These are phyloP conservation scores for Phytophthora brassicae DNA, from an alignment of 352 stramenopile genomes.

Conservation along the genomic window DNA sequence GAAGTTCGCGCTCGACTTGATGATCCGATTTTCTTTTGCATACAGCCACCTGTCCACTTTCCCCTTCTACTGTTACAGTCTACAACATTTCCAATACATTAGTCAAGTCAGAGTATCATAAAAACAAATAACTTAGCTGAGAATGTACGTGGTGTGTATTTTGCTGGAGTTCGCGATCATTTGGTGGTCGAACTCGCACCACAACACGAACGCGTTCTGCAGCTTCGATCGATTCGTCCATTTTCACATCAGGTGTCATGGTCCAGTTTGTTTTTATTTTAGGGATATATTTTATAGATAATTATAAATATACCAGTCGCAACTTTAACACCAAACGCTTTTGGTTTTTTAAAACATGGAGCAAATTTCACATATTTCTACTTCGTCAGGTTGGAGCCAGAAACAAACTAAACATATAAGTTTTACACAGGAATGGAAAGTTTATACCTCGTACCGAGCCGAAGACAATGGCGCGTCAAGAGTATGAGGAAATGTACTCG, in stretches of 20 bases:
- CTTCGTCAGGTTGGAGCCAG: constrained; percentile 52
- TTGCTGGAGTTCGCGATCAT: constrained; percentile 63
- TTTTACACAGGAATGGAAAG: too few species aligned
- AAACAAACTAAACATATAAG: too few species aligned
- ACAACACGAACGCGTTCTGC: constrained; percentile 73
- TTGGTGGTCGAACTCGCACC: constrained; percentile 75
- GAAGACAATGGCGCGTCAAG: constrained; percentile 27
- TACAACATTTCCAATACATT: constrained; percentile 2
- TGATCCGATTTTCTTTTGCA: constrained; percentile 50
- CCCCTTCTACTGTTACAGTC: constrained; percentile 40
- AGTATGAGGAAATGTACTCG: constrained; percentile 54
- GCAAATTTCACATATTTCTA: constrained; percentile 38
- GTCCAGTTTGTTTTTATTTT: background rate
- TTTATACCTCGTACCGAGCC: constrained; percentile 15
- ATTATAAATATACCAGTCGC: too few species aligned
- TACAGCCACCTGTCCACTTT: constrained; percentile 40
- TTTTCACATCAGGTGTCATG: constrained; percentile 16
- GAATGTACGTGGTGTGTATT: constrained; percentile 28
- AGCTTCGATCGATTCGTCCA: constrained; percentile 37
- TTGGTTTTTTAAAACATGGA: constrained; percentile 40
- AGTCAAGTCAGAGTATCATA: background rate
- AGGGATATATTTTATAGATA: too few species aligned
- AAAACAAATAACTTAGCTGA: background rate
- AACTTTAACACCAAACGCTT: too few species aligned
- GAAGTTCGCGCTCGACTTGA: constrained; percentile 50